These are phyloP conservation scores for Eucalyptus pauciflora DNA, from an alignment of 345 rosid genomes.

Conservation along the genomic window DNA sequence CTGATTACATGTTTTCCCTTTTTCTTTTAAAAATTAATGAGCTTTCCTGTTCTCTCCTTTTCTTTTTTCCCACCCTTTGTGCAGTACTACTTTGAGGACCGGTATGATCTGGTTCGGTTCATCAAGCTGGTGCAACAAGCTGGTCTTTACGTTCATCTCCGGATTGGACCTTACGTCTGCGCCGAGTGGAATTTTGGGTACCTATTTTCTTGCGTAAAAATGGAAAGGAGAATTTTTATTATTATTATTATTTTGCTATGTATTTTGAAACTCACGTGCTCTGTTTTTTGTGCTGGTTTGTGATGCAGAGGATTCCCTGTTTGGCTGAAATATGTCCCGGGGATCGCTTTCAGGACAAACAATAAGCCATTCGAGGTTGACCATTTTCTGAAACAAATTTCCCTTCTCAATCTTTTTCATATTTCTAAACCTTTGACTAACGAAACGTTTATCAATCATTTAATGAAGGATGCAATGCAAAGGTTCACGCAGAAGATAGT, in stretches of 20 bases:
- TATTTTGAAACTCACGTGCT: neutral
- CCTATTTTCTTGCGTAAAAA: neutral
- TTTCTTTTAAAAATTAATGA: neutral
- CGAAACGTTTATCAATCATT: neutral
- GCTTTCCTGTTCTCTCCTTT: neutral
- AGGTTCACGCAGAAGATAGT: slow-evolving; percentile 29
- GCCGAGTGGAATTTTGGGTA: slow-evolving; percentile 16
- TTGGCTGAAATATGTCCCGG: slow-evolving; percentile 10
- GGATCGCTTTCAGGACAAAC: slow-evolving; percentile 6
- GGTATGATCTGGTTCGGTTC: slow-evolving; percentile 32
- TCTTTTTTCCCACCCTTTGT: neutral
- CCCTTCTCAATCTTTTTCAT: neutral
- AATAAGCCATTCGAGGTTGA: neutral
- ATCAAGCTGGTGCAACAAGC: slow-evolving; percentile 28
- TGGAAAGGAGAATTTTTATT: neutral
- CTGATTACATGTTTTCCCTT: too few relatives aligned
- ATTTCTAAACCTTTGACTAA: neutral
- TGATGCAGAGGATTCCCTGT: slow-evolving; percentile 9
- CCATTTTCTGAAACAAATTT: neutral
- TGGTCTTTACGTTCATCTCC: slow-evolving; percentile 23
- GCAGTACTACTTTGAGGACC: slow-evolving; percentile 26
- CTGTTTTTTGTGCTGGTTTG: neutral
- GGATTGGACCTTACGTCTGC: slow-evolving; percentile 8
- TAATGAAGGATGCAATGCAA: slow-evolving; percentile 16
- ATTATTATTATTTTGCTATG: neutral